Evolutionary conservation across 495 filamentous ascomycete genomes (phyloP), one percentile per base, ranked within the genome.

Genomic region (Aspergillus biplanus): DNA sequence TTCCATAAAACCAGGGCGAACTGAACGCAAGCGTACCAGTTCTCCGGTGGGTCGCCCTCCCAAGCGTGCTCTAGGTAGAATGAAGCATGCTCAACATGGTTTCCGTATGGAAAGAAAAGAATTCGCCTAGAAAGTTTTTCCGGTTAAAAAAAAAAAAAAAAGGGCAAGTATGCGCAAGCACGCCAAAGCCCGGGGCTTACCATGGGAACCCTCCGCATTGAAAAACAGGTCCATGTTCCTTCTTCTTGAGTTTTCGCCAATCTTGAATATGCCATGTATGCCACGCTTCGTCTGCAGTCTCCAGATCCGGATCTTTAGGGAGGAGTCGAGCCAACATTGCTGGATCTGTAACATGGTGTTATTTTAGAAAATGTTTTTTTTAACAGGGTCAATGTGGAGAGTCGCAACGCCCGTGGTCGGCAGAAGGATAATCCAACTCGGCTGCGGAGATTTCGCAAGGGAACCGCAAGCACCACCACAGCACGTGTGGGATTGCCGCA

Each of bases 61-160:
- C 89, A 93, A 52, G 91, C 95, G 67, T 98, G 95, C 75, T 99
- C 95, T 33, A 99, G 86, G 77, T 99, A 99, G 71, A 99, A 90
- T 3, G 96, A 98, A 48, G 89, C 90, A 64, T 89, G 88, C 65
- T 98, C 94, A 49, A 91, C 88, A 64, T 95, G 91, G 67, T 99
- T 99, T 50, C 95, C 95, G 53, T 87, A 91, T 0, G 95, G 95
- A 71, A 97, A 99, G 66, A 98, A 92, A 27, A 99, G 87, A 69
- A 98, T 89, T 65, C 92, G 90, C 93, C 90, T 93, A 67, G 47
- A 27, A 37, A 34, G 27, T 9, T 13, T 1, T 59, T 33, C 47
- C 34, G 35, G 12, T 31, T 16, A 1, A 52, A 33, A 16, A 78
- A 61, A 75, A 49, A n/a, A 27, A 27, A 27, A 27, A 27, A 27